A percentile compares a stretch with the other conserved stretches of the same genome.
Conservation (phyloP, 352 stramenopile species). For the Blastocystis sp. region DNA sequence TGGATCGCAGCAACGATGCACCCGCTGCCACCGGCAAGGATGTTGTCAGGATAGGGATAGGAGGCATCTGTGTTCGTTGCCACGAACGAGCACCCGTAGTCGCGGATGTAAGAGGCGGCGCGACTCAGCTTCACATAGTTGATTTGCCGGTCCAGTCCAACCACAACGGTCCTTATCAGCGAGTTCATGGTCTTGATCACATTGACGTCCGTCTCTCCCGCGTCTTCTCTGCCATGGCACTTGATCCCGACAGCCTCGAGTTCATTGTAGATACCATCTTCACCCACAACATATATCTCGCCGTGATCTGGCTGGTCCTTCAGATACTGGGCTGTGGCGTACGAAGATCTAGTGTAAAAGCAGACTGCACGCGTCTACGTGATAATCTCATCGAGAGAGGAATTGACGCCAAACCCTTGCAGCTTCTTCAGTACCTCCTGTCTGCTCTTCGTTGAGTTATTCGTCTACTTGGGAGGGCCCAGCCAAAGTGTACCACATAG, state of each 20-base stretch:
- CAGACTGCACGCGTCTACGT: not conserved
- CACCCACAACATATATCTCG: conserved; percentile 35
- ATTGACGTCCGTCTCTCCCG: not conserved
- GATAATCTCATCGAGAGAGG: conserved; percentile 6
- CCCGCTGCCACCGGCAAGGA: conserved; percentile 37
- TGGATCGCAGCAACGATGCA: conserved; percentile 36
- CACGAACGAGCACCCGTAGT: conserved; percentile 10
- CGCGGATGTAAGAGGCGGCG: conserved; percentile 31
- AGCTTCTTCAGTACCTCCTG: conserved; percentile 17
- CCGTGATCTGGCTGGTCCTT: not conserved
- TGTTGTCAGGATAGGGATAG: conserved; percentile 13
- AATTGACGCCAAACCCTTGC: not conserved
- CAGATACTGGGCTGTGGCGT: conserved; percentile 53
- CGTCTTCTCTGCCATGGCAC: conserved; percentile 25
- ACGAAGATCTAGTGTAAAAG: conserved; percentile 27
- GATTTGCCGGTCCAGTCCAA: conserved; percentile 41
- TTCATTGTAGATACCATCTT: conserved; percentile 51
- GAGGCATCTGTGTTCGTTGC: conserved; percentile 58
- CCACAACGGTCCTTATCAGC: conserved; percentile 2
- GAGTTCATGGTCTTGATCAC: not conserved
- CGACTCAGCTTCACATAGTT: conserved; percentile 55
- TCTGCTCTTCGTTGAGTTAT: conserved; percentile 60
- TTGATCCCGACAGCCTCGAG: conserved; percentile 30
- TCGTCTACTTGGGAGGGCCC: not conserved
- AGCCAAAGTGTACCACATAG: not conserved